Base-by-base conservation (phyloP, 306 rosid genomes). In the Acacia acuminata region DNA sequence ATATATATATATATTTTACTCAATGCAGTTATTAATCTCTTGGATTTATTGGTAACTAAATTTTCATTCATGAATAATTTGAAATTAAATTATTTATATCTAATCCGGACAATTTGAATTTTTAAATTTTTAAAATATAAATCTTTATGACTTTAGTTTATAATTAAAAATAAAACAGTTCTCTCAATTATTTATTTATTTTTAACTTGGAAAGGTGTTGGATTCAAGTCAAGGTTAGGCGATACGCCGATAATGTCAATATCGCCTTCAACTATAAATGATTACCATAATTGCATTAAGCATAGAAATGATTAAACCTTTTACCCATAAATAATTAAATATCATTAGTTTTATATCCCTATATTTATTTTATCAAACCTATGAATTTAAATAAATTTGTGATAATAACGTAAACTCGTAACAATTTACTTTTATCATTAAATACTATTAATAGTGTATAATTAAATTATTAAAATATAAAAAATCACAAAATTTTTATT, bases 151-250 rank as follows among this genome's bases (percentile, higher is more conserved):
- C 63, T 55, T 20, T 20, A 20, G 24, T 55, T 55, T 55, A 27
- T 55, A 55, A 55, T 55, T 55, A 20, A 53, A 51, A 50, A 16
- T 50, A 50, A 50, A 51, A 51, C 6, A 51, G 1, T 48, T 51
- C 16, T 19, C 9, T 15, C 56, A 51, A 17, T 17, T 51, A 3
- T 51, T 5, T 51, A 51, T 17, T 51, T 51, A 32, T 32, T 47
- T 5, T 50, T 50, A 50, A 50, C 56, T 16, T 10, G 17, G n/a
- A 36, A 66, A 36, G 75, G 67, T 74, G n/a, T 58, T 27, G 17
- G 16, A 51, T 53, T 64, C 30, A 44, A 22, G 67, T 81, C 79
- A 65, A 75, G 20, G 77, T 67, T 75, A 76, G 77, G 81, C 53
- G 32, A 67, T 44, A 68, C 15, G 66, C 20, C 30, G 8, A 69